Conservation (phyloP, 352 stramenopile genomes). For the Peronospora belbahrii region DNA sequence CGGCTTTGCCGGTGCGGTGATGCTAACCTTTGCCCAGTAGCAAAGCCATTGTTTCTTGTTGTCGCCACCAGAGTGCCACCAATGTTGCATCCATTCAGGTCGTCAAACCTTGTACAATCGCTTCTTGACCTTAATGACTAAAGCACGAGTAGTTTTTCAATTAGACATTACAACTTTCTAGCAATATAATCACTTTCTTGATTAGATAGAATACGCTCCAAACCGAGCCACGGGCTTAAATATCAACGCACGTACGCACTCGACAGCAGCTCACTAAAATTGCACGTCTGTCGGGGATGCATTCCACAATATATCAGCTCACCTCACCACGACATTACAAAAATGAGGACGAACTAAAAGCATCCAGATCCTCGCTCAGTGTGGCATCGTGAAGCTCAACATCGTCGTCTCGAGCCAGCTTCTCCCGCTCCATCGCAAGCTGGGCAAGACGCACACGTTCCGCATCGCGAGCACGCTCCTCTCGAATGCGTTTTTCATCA, state of each 20-base stretch:
- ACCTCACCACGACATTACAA: constrained; percentile 38
- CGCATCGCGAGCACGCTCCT: constrained; percentile 49
- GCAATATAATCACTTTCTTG: constrained; percentile 14
- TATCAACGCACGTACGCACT: constrained; percentile 36
- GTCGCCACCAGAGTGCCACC: too few relatives aligned
- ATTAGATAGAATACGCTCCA: constrained; percentile 25
- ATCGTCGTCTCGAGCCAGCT: constrained; percentile 55
- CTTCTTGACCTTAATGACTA: too few relatives aligned
- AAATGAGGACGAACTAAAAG: constrained; percentile 85
- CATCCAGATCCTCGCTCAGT: constrained; percentile 72
- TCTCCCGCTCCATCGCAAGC: constrained; percentile 56
- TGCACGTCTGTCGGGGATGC: constrained; percentile 17
- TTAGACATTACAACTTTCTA: constrained; percentile 5
- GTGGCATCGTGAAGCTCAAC: constrained; percentile 63
- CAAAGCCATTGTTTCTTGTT: too few relatives aligned
- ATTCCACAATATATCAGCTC: constrained; percentile 10
- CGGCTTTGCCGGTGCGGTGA: too few relatives aligned
- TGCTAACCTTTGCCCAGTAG: too few relatives aligned
- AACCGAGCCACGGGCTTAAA: constrained; percentile 28
- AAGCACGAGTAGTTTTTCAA: too few relatives aligned
- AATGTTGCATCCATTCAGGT: too few relatives aligned
- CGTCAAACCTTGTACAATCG: too few relatives aligned
- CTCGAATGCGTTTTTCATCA: constrained; percentile 46
- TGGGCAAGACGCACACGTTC: constrained; percentile 47
- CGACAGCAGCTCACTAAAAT: constrained; percentile 23